Percentiles rank a stretch among this genome's conserved stretches.
These are phyloP conservation scores for Aspergillus coremiiformis DNA, from an alignment of 495 filamentous ascomycete species.

Conservation along the genomic window DNA sequence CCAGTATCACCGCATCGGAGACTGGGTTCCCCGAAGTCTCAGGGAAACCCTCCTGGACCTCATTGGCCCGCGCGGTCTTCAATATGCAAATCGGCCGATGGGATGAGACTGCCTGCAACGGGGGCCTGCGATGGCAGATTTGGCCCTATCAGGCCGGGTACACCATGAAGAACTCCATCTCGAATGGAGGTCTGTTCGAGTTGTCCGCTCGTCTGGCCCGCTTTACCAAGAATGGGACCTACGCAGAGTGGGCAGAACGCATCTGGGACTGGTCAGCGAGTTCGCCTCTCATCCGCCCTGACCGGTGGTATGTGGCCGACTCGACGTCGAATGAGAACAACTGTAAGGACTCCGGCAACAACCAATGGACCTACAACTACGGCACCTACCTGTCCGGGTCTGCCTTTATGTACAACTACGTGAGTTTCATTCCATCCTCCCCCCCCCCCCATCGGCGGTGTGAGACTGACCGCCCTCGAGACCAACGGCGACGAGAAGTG, in stretches of 20 bases:
- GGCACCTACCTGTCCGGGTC: slow-evolving; percentile 60
- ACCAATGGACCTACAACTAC: slow-evolving; percentile 62
- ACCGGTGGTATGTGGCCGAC: slow-evolving; percentile 51
- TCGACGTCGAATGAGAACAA: slow-evolving; percentile 39
- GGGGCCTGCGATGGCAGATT: slow-evolving; percentile 47
- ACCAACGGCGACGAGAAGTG: slow-evolving; percentile 43
- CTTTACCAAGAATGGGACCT: slow-evolving; percentile 57
- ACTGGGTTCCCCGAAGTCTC: slow-evolving; percentile 31
- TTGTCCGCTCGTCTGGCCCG: slow-evolving; percentile 55
- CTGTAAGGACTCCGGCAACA: slow-evolving; percentile 49
- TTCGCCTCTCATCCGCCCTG: slow-evolving; percentile 45
- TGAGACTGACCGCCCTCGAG: slow-evolving; percentile 22
- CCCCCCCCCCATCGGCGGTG: no score
- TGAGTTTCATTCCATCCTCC: slow-evolving; percentile 18
- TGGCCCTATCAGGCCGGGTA: slow-evolving; percentile 40
- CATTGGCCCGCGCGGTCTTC: slow-evolving; percentile 66
- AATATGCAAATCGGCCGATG: slow-evolving; percentile 52
- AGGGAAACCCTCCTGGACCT: slow-evolving; percentile 56
- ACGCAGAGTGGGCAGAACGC: slow-evolving; percentile 56
- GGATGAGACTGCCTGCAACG: slow-evolving; percentile 36
- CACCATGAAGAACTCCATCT: slow-evolving; percentile 59
- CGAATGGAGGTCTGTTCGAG: slow-evolving; percentile 60
- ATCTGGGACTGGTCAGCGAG: slow-evolving; percentile 52
- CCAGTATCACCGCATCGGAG: slow-evolving; percentile 45
- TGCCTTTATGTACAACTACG: slow-evolving; percentile 58